These are phyloP conservation scores for Diaporthe vaccinii DNA, from an alignment of 2,329 filamentous ascomycete species.

Conservation along the genomic window DNA sequence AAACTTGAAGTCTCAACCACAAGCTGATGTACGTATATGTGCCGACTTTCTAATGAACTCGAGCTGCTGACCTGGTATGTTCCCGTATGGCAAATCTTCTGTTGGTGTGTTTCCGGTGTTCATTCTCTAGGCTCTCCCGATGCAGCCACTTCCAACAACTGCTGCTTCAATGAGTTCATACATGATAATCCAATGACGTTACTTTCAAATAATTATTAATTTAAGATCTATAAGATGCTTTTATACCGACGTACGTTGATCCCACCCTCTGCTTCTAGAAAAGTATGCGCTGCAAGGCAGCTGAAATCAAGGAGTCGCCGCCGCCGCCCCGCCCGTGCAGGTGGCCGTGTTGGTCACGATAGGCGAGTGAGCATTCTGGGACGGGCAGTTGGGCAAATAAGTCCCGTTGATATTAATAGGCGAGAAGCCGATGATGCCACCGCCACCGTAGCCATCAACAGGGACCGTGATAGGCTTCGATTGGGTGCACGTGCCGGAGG, in stretches of 20 bases:
- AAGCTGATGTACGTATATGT: too few species aligned
- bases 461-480: not conserved
- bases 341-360: slow-evolving; percentile 15
- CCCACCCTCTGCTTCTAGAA: not conserved
- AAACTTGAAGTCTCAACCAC: too few species aligned
- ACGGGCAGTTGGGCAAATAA: slow-evolving; percentile 15
- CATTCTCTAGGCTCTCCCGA: too few species aligned
- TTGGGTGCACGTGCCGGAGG: not conserved
- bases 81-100: too few species aligned
- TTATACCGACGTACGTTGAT: not conserved
- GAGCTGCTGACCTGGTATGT: too few species aligned
- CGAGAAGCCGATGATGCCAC: not conserved
- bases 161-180: too few species aligned
- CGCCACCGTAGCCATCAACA: not conserved
- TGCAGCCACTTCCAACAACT: too few species aligned
- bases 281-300: too few species aligned
- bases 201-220: not conserved
- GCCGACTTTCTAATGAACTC: too few species aligned
- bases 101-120: too few species aligned
- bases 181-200: not conserved
- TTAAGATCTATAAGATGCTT: not conserved
- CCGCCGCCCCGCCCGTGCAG: not conserved
- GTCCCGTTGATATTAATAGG: not conserved
- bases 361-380: not conserved
- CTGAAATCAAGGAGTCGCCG: not conserved